Evolutionary conservation across 2,329 filamentous ascomycete genomes (phyloP).

Genomic region (Botrytis tulipae): DNA sequence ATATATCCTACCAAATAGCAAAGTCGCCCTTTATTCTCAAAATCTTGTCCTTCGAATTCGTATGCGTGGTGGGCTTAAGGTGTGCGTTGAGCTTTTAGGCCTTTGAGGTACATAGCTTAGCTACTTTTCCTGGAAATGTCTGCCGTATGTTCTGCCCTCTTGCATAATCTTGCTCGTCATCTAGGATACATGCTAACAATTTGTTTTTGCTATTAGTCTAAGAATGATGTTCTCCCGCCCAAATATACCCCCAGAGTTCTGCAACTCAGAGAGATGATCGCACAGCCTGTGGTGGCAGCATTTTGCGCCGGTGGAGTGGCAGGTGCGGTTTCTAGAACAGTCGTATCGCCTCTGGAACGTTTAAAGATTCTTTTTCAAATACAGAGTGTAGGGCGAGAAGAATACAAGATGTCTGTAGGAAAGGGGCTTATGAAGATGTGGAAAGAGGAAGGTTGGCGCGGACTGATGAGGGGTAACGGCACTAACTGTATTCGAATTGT

Average conservation of each 20-base stretch:
- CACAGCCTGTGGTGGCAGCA: slow-evolving; percentile 83
- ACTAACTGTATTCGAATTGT: slow-evolving; percentile 98
- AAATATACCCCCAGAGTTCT: slow-evolving; percentile 37
- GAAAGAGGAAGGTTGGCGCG: slow-evolving; percentile 92
- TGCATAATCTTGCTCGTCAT: neutral
- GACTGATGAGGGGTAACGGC: slow-evolving; percentile 96
- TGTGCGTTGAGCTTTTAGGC: slow-evolving; percentile 27
- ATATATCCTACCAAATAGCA: neutral
- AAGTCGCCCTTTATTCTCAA: neutral
- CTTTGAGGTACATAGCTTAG: slow-evolving; percentile 23
- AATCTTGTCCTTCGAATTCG: neutral
- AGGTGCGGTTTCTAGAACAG: slow-evolving; percentile 94
- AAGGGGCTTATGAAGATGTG: slow-evolving; percentile 94
- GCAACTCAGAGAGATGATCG: slow-evolving; percentile 51
- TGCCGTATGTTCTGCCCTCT: slow-evolving; percentile 33
- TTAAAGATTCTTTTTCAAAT: slow-evolving; percentile 98
- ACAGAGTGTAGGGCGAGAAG: slow-evolving; percentile 83
- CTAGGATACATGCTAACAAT: neutral
- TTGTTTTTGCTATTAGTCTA: slow-evolving; percentile 25
- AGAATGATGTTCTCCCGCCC: slow-evolving; percentile 33
- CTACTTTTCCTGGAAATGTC: slow-evolving; percentile 33
- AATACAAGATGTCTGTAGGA: slow-evolving; percentile 89
- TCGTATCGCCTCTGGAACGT: slow-evolving; percentile 92
- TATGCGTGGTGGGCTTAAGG: slow-evolving; percentile 13
- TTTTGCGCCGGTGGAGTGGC: slow-evolving; percentile 94